A percentile compares a stretch with the other conserved stretches of the same genome.
These are phyloP conservation scores for Neodidymelliopsis sp. DNA, from an alignment of 2,329 filamentous ascomycete genomes.

Conservation along the genomic window DNA sequence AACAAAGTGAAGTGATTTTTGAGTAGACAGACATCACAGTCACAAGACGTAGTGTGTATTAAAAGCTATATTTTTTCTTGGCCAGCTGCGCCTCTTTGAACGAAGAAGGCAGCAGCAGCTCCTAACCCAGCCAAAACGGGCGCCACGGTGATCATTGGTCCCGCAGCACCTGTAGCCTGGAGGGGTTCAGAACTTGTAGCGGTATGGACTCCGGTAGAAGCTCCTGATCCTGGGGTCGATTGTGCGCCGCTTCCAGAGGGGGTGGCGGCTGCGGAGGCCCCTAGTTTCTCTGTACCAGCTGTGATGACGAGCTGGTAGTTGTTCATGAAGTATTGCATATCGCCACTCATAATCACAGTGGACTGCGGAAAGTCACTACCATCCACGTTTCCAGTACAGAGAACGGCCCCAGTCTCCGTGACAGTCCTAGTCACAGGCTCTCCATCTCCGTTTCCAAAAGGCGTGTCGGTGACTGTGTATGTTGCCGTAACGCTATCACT, in stretches of 20 bases:
- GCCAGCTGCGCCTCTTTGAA: conserved; percentile 14
- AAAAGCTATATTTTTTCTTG: too few relatives aligned
- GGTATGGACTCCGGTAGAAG: too few relatives aligned
- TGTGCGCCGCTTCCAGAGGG: conserved; percentile 22
- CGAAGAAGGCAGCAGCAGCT: conserved; percentile 35
- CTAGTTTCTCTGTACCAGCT: conserved; percentile 36
- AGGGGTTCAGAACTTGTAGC: conserved; percentile 6
- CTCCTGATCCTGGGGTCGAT: background rate
- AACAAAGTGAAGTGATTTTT: too few relatives aligned
- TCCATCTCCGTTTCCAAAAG: background rate
- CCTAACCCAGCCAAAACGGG: conserved; percentile 41
- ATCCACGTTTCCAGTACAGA: background rate
- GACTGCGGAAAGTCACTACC: background rate
- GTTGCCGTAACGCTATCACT: background rate
- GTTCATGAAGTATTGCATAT: conserved; percentile 21
- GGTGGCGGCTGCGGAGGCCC: conserved; percentile 31
- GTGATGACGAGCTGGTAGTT: conserved; percentile 38
- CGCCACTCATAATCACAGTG: conserved; percentile 9
- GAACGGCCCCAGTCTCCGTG: background rate
- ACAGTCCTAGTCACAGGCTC: background rate
- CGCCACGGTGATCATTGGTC: conserved; percentile 26
- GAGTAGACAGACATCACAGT: too few relatives aligned
- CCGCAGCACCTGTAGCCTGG: conserved; percentile 28
- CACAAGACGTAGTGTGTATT: too few relatives aligned
- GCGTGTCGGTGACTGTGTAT: background rate